Conservation (phyloP, 1,284 basidiomycete species). For the Microbotryomycetes sp. region DNA sequence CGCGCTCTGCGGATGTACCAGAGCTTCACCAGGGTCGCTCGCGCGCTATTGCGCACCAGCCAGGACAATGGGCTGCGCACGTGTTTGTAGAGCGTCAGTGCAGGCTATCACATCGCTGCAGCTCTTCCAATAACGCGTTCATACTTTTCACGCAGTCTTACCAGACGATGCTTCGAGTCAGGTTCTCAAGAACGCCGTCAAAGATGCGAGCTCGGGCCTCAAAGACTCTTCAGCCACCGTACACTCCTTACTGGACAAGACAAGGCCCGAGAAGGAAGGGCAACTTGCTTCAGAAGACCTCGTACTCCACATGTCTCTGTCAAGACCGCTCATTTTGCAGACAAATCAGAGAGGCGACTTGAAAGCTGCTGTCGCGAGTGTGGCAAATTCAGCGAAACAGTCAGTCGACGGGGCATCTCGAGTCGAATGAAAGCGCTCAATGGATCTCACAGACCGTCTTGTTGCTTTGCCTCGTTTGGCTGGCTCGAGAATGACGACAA, state of each 20-base stretch:
- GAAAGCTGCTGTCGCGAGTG: conserved; percentile 1
- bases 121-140: background rate
- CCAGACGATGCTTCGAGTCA: conserved; percentile 43
- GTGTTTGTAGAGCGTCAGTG: conserved; percentile 51
- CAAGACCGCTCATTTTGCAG: conserved; percentile 65
- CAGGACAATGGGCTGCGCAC: conserved; percentile 69
- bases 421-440: background rate
- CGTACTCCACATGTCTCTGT: conserved; percentile 61
- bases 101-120: background rate
- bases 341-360: conserved; percentile 60
- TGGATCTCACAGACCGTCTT: conserved; percentile 29
- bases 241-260: conserved; percentile 44
- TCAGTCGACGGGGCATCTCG: background rate
- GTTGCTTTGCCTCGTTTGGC: conserved; percentile 62
- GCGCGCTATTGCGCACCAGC: conserved; percentile 62
- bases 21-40: conserved; percentile 67
- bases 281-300: background rate
- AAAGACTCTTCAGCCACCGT: conserved; percentile 49
- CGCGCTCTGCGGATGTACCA: conserved; percentile 55
- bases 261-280: background rate
- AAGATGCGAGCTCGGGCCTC: no score
- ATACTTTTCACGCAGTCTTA: background rate
- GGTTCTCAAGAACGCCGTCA: conserved; percentile 51
- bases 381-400: background rate
- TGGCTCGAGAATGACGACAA: conserved; percentile 67